phyloP scores from a whole-genome alignment of 805 yeast genomes.

The Ogataea pilisensis region DNA sequence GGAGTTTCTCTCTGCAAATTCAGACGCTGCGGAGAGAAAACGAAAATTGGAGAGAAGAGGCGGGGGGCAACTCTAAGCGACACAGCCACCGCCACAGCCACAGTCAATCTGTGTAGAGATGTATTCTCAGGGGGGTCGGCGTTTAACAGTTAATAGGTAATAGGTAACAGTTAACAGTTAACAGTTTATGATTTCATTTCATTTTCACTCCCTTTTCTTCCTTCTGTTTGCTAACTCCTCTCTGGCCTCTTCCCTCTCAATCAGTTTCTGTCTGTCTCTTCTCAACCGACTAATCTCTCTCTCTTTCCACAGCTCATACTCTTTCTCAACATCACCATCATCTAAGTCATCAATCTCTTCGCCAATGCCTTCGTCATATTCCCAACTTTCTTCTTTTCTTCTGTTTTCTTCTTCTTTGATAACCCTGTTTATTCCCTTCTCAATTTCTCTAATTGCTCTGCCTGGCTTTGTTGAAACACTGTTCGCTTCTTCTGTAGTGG shows the following conservation, averaged over 20 bases:
- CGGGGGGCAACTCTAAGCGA: too few species aligned
- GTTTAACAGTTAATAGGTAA: too few species aligned
- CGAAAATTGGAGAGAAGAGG: too few species aligned
- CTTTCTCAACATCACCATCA: conserved; percentile 48
- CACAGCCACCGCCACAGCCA: too few species aligned
- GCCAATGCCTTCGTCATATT: conserved; percentile 19
- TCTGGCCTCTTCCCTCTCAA: conserved; percentile 20
- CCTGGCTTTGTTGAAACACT: too few species aligned
- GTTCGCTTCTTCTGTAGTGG: too few species aligned
- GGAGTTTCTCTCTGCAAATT: too few species aligned
- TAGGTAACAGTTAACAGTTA: too few species aligned
- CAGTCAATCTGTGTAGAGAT: too few species aligned
- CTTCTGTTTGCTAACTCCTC: conserved; percentile 18
- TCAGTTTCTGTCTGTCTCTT: conserved; percentile 21
- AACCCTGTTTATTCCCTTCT: conserved; percentile 21
- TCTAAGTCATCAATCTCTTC: conserved; percentile 55
- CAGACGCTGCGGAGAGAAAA: too few species aligned
- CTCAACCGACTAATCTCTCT: conserved; percentile 27
- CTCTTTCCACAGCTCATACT: conserved; percentile 29
- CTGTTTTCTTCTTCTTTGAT: conserved; percentile 21
- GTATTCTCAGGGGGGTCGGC: too few species aligned
- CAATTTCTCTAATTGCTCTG: conserved; percentile 20
- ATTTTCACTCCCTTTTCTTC: neutral
- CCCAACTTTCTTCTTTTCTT: conserved; percentile 15
- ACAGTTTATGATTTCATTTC: neutral